A percentile compares a stretch with the other conserved stretches of the same genome.
phyloP scores from a whole-genome alignment of 306 rosid species.

The Rubus parviflorus region DNA sequence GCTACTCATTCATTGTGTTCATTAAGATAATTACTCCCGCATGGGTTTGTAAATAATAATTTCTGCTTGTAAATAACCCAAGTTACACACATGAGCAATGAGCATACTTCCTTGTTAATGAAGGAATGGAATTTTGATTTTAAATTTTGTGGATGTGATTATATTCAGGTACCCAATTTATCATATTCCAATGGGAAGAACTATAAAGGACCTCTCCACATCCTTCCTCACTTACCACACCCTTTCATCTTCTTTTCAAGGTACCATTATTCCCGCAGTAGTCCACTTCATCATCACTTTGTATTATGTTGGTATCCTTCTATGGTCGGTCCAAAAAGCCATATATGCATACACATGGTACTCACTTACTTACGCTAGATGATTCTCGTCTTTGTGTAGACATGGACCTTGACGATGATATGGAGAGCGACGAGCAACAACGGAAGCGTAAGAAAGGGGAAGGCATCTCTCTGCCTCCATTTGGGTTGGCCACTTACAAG shows the following conservation, averaged over 20 bases:
- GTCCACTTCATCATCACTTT: not conserved
- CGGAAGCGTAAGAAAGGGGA: conserved; percentile 66
- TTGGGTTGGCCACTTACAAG: conserved; percentile 92
- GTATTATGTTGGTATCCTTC: not conserved
- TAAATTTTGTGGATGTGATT: not conserved
- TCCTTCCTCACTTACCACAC: conserved; percentile 96
- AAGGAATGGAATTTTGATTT: not conserved
- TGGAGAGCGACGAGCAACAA: conserved; percentile 22
- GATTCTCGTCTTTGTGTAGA: conserved; percentile 38
- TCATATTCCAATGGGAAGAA: conserved; percentile 97
- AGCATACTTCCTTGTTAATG: not conserved
- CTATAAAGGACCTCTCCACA: conserved; percentile 85
- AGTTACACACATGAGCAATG: not conserved
- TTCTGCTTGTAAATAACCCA: not conserved
- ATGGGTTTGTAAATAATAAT: not conserved
- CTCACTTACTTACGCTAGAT: not conserved
- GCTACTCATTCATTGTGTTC: not conserved
- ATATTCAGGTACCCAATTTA: conserved; percentile 93
- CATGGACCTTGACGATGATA: conserved; percentile 62
- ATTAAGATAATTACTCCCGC: not conserved
- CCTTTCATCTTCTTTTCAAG: conserved; percentile 95
- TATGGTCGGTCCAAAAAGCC: not conserved
- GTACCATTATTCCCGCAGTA: conserved; percentile 31
- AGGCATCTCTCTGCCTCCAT: conserved; percentile 59
- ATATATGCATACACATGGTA: not conserved